Base-by-base conservation (phyloP, 345 rosid species). In the Syzygium aqueum region DNA sequence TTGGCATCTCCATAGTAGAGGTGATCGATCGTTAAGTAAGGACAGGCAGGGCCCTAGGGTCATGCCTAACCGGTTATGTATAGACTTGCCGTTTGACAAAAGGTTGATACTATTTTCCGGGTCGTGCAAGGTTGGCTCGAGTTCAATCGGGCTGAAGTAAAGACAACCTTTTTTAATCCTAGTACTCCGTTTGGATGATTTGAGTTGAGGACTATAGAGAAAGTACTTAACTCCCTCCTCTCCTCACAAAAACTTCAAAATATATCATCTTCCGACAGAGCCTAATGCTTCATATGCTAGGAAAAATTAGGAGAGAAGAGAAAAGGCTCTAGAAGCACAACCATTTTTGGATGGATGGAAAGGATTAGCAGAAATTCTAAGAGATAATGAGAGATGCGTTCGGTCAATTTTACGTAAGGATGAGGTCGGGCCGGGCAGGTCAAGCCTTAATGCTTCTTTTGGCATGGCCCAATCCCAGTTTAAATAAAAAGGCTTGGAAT, bases 401-500 rank as follows among this genome's bases (percentile, higher is more conserved):
- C 0, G 3, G 3, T 30, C 43, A 30, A 30, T 27, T 59, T 59
- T n/a, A 27, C 11, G 7, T 2, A 59, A 59, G 1, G 0, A 12
- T 59, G 30, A 12, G 33, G 8, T 1, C 0, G 1, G 16, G 33
- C 4, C 2, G 7, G 3, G 30, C 17, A 27, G 0, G 33, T 59
- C 3, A 3, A 13, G 13, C 67, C 30, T 27, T 7, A 27, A 59
- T 59, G 17, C 33, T 59, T 59, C 67, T 5, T 59, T 59, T 2
- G 4, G 33, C 67, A 59, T 27, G 30, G 30, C 30, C 33, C 0
- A 17, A 3, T 30, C 33, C 30, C 13, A 59, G 27, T 59, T 27
- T 59, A 5, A 27, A 59, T 59, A 2, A 59, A 59, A 27, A 27
- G 12, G 30, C 30, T 30, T 15, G 0, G n/a, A 59, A 59, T 7